These are phyloP conservation scores for Epichloe baconii DNA, from an alignment of 2,329 filamentous ascomycete species.

Conservation along the genomic window DNA sequence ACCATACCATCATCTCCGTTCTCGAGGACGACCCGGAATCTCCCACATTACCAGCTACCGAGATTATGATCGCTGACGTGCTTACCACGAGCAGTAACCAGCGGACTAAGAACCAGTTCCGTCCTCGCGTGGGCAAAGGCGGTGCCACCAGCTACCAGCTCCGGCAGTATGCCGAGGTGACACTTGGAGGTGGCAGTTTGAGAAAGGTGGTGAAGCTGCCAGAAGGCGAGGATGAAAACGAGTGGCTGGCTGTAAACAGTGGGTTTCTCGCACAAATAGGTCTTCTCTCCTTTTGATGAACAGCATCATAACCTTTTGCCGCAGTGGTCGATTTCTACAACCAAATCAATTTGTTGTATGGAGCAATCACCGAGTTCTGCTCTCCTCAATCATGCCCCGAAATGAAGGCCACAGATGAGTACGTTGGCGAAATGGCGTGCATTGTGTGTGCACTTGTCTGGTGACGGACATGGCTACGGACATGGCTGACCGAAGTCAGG, in stretches of 20 bases:
- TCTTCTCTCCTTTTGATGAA: neutral
- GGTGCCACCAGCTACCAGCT: conserved; percentile 82
- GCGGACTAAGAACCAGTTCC: conserved; percentile 81
- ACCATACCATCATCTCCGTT: conserved; percentile 19
- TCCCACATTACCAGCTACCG: conserved; percentile 11
- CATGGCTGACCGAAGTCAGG: conserved; percentile 27
- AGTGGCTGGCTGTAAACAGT: conserved; percentile 98
- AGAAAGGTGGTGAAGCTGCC: conserved; percentile 94
- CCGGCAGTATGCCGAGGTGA: conserved; percentile 95
- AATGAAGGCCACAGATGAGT: conserved; percentile 99
- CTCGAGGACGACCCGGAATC: conserved; percentile 13
- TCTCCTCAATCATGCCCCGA: conserved; percentile 93
- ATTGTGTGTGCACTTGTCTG: neutral
- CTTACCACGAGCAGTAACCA: conserved; percentile 41
- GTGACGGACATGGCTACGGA: neutral
- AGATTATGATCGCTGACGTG: conserved; percentile 18
- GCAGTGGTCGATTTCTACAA: conserved; percentile 99
- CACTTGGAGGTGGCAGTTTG: conserved; percentile 84
- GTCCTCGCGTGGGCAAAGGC: conserved; percentile 76
- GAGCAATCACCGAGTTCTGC: conserved; percentile 98
- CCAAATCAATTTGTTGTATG: conserved; percentile 97
- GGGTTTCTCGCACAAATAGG: conserved; percentile 17
- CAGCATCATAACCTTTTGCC: neutral
- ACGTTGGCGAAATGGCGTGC: conserved; percentile 18
- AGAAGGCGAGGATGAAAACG: conserved; percentile 93